Evolutionary conservation across 768 basidiomycete genomes (phyloP).

Genomic region (Suillus occidentalis): DNA sequence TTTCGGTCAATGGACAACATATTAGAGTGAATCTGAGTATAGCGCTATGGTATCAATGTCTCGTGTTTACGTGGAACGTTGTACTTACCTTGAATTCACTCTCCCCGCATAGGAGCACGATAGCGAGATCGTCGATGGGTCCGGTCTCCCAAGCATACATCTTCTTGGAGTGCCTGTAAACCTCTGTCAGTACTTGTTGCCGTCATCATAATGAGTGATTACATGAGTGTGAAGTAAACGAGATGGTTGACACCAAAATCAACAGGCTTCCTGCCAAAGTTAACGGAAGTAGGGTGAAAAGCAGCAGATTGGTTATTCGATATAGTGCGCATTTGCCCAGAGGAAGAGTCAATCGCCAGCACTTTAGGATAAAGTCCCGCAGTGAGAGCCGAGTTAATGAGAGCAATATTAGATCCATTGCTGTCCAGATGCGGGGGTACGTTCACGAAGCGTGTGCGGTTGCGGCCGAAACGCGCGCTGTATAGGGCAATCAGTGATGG

Average conservation of each 20-base stretch:
- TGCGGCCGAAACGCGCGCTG: conserved; percentile 75
- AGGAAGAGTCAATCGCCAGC: conserved; percentile 61
- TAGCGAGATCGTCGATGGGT: conserved; percentile 79
- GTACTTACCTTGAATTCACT: conserved; percentile 76
- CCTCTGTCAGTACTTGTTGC: conserved; percentile 7
- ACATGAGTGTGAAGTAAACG: conserved; percentile 90
- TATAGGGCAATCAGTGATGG: not conserved
- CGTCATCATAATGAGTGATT: conserved; percentile 20
- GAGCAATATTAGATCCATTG: conserved; percentile 61
- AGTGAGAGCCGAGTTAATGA: conserved; percentile 80
- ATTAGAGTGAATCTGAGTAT: conserved; percentile 63
- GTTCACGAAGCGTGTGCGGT: conserved; percentile 70
- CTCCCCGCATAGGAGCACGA: conserved; percentile 88
- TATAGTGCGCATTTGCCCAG: conserved; percentile 72
- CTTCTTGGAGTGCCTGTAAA: conserved; percentile 85
- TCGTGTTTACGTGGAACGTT: not conserved
- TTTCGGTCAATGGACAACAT: conserved; percentile 83
- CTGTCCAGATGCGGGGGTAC: conserved; percentile 71
- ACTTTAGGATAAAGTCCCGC: conserved; percentile 93
- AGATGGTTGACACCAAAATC: conserved; percentile 79
- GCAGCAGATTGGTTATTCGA: conserved; percentile 75
- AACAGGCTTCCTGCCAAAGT: conserved; percentile 65
- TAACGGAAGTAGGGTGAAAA: conserved; percentile 92
- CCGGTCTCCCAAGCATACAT: conserved; percentile 93
- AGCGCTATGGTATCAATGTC: conserved; percentile 7